Conservation (phyloP, 176 grass and related monocot species). For the Lolium perenne region DNA sequence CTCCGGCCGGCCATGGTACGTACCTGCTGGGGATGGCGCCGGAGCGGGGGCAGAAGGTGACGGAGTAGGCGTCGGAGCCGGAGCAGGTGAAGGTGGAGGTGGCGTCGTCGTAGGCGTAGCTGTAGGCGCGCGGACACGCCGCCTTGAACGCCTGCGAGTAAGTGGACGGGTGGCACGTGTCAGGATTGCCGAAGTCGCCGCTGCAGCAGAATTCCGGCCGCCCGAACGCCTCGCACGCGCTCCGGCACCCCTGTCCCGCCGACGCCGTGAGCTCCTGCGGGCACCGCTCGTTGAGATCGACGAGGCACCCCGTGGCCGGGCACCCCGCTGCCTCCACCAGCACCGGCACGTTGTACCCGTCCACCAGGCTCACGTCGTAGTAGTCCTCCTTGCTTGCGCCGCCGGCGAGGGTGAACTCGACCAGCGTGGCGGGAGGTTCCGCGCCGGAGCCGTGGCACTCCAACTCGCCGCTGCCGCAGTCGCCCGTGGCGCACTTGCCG, state of each 20-base stretch:
- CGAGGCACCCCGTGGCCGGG: conserved; percentile 67
- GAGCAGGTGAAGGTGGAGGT: conserved; percentile 92
- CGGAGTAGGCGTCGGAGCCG: conserved; percentile 74
- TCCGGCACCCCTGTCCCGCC: conserved; percentile 58
- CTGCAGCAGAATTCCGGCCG: conserved; percentile 95
- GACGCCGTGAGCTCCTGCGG: conserved; percentile 71
- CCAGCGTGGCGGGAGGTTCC: conserved; percentile 71
- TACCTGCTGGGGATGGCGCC: conserved; percentile 56
- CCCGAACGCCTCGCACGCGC: conserved; percentile 84
- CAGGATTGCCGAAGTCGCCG: conserved; percentile 65
- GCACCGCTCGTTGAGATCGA: conserved; percentile 75
- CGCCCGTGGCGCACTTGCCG: conserved; percentile 78
- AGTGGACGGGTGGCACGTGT: conserved; percentile 78
- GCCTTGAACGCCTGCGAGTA: conserved; percentile 97
- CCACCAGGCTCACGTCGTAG: conserved; percentile 97
- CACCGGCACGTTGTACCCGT: conserved; percentile 93
- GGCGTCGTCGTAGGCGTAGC: conserved; percentile 97
- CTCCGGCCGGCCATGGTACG: conserved; percentile 28
- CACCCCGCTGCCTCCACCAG: conserved; percentile 64
- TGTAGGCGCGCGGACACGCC: conserved; percentile 90
- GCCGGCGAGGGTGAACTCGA: conserved; percentile 79
- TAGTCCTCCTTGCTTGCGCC: conserved; percentile 73
- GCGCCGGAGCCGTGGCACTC: conserved; percentile 78
- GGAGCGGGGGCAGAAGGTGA: conserved; percentile 84
- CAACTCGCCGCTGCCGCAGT: conserved; percentile 76